phyloP scores from a whole-genome alignment of 208 protist genomes.

The Trypanosoma lewisi region DNA sequence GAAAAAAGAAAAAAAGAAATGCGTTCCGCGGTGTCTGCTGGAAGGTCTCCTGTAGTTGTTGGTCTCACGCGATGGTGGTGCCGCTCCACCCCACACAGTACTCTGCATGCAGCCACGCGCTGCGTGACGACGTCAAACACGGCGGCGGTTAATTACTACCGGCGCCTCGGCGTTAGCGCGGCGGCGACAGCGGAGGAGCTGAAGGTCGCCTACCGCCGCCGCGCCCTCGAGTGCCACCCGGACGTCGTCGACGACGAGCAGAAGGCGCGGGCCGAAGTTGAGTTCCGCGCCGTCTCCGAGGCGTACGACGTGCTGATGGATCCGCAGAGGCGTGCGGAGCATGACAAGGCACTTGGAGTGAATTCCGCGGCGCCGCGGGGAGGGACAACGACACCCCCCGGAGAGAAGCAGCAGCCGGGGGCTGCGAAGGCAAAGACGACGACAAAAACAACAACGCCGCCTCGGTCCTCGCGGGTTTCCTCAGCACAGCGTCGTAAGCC shows the following conservation, averaged over 20 bases:
- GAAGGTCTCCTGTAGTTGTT: too few species aligned
- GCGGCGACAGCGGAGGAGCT: slow-evolving; percentile 49
- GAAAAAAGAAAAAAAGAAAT: too few species aligned
- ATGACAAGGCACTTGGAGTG: slow-evolving; percentile 52
- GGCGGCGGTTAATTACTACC: slow-evolving; percentile 52
- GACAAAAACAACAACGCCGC: not conserved
- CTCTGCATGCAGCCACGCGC: slow-evolving; percentile 13
- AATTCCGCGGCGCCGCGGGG: slow-evolving; percentile 15
- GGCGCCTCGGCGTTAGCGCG: slow-evolving; percentile 50
- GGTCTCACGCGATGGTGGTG: not conserved
- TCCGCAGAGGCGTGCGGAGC: slow-evolving; percentile 27
- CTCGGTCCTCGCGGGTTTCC: not conserved
- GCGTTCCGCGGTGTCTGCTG: not conserved
- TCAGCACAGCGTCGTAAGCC: slow-evolving; percentile 23
- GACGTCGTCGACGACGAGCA: slow-evolving; percentile 27
- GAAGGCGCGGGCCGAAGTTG: slow-evolving; percentile 29
- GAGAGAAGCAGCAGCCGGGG: not conserved
- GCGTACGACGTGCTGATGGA: slow-evolving; percentile 45
- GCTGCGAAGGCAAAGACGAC: slow-evolving; percentile 21
- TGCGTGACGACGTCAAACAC: slow-evolving; percentile 14
- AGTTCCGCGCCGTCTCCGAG: slow-evolving; percentile 40
- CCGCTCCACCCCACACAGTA: not conserved
- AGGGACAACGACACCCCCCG: slow-evolving; percentile 14
- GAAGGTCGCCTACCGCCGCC: slow-evolving; percentile 37
- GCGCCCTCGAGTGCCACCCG: slow-evolving; percentile 39